Percentiles rank a stretch among this genome's conserved stretches.
Conservation (phyloP, 148 eudicot genomes). For the Drosera capensis region DNA sequence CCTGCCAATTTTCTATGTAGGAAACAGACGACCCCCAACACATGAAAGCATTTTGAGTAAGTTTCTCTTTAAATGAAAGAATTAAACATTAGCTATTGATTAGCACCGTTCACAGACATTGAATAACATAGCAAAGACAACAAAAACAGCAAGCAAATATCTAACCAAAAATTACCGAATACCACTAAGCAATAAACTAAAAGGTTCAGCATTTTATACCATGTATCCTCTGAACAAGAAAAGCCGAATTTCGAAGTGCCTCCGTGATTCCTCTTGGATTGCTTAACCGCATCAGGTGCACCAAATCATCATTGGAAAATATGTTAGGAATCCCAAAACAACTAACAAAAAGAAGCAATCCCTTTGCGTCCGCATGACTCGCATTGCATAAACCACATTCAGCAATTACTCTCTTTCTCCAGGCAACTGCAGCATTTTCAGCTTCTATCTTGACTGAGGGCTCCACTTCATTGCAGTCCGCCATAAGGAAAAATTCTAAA, state of each 20-base stretch:
- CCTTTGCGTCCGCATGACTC: background rate
- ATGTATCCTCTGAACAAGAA: slow-evolving; percentile 23
- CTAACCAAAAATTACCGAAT: too few species aligned
- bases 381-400: slow-evolving; percentile 26
- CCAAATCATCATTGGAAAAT: background rate
- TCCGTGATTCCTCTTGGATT: slow-evolving; percentile 18
- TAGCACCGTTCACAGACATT: too few species aligned
- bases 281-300: slow-evolving; percentile 5
- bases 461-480: slow-evolving; percentile 9
- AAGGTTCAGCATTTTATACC: slow-evolving; percentile 12
- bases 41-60: too few species aligned
- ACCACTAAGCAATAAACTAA: too few species aligned
- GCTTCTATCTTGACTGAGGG: slow-evolving; percentile 19
- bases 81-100: too few species aligned
- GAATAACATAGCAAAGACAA: too few species aligned
- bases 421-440: slow-evolving; percentile 16
- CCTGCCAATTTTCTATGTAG: too few species aligned
- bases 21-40: too few species aligned
- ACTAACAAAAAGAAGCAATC: background rate
- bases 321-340: background rate
- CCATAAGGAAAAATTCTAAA: slow-evolving; percentile 34
- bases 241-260: slow-evolving; percentile 20
- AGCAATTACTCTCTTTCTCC: slow-evolving; percentile 26
- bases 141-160: too few species aligned
- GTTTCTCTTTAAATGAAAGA: too few species aligned